These are phyloP conservation scores for Trapa incisa DNA, from an alignment of 345 rosid genomes.

Conservation along the genomic window DNA sequence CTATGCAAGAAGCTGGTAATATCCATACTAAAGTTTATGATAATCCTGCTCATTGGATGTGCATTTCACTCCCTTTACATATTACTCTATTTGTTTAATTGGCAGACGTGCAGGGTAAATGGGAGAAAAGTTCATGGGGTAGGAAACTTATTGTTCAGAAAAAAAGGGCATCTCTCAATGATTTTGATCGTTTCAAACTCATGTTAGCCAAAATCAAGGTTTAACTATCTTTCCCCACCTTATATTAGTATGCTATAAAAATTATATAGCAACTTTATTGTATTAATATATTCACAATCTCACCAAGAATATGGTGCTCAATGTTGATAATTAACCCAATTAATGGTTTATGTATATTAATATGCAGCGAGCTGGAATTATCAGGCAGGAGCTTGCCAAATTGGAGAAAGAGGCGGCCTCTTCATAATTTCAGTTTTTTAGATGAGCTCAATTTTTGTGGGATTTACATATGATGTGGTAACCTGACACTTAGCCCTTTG, in stretches of 20 bases:
- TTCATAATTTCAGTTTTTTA: conserved; percentile 11
- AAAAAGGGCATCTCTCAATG: conserved; percentile 60
- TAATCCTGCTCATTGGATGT: not conserved
- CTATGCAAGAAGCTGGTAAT: conserved; percentile 73
- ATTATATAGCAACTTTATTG: not conserved
- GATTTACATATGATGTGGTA: not conserved
- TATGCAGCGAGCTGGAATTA: conserved; percentile 38
- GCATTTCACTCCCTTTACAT: not conserved
- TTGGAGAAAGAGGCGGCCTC: conserved; percentile 33
- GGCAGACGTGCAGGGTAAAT: conserved; percentile 66
- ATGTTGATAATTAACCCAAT: not conserved
- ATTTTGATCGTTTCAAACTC: conserved; percentile 74
- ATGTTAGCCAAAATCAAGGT: conserved; percentile 91
- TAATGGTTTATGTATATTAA: not conserved
- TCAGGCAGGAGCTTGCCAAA: conserved; percentile 59
- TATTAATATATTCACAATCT: not conserved
- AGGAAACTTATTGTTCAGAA: conserved; percentile 68
- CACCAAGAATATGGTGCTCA: not conserved
- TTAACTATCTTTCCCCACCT: not conserved
- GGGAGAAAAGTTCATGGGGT: conserved; percentile 88
- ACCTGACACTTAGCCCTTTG: not conserved
- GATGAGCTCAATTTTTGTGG: not conserved
- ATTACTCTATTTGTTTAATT: not conserved
- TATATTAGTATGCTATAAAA: not conserved
- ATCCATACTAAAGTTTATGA: not conserved